These are phyloP conservation scores for Phytophthora sp. DNA, from an alignment of 352 stramenopile species.

Conservation along the genomic window DNA sequence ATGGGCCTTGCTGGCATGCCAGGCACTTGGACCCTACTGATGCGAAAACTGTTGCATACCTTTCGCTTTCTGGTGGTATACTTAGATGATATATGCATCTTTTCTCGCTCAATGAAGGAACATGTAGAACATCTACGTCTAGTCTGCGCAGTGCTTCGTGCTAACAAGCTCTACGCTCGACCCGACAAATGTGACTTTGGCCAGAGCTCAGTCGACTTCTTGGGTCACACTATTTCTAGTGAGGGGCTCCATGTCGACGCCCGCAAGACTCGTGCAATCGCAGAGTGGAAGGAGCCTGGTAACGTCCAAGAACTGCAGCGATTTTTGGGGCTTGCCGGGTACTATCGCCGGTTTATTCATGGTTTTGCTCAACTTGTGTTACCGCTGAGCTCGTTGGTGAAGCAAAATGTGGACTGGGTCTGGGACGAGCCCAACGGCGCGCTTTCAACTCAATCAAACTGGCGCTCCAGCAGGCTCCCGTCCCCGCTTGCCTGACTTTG, in stretches of 20 bases:
- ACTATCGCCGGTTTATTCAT: slow-evolving; percentile 4
- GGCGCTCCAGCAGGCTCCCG: background rate
- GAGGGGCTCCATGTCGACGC: background rate
- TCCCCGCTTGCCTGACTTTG: background rate
- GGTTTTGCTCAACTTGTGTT: background rate
- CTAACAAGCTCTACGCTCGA: background rate
- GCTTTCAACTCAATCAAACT: background rate
- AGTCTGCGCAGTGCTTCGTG: background rate
- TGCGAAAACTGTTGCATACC: background rate
- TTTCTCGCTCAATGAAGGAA: slow-evolving; percentile 4
- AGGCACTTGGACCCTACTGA: slow-evolving; percentile 1
- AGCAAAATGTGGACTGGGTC: background rate
- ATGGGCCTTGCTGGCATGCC: slow-evolving; percentile 11
- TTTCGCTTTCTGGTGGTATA: slow-evolving; percentile 10
- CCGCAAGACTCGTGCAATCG: background rate
- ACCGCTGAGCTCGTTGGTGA: background rate
- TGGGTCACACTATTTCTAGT: background rate
- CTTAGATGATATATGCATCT: slow-evolving; percentile 10
- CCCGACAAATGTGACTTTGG: background rate
- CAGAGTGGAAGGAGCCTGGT: background rate
- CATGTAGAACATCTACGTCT: slow-evolving; percentile 24
- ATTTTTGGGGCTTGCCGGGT: slow-evolving; percentile 2
- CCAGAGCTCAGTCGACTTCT: background rate
- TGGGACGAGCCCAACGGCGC: background rate
- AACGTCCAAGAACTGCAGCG: background rate